These are phyloP conservation scores for Annulohypoxylon nitens DNA, from an alignment of 495 filamentous ascomycete species.

Conservation along the genomic window DNA sequence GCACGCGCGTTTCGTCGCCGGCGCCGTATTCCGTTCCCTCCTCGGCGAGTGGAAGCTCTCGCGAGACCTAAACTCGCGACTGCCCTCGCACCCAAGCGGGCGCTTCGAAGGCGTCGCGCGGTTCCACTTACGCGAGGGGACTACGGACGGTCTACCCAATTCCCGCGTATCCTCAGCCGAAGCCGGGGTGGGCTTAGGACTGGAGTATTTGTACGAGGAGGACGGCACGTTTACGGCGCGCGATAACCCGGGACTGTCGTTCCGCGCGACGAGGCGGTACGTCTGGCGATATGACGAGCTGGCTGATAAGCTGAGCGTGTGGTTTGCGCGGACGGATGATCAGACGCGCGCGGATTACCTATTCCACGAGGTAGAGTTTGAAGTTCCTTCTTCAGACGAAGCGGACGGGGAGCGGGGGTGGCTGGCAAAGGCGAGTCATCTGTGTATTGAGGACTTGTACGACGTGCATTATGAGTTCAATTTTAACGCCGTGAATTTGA, in stretches of 20 bases:
- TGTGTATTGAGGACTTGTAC: constrained; percentile 75
- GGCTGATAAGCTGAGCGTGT: constrained; percentile 70
- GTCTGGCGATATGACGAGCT: constrained; percentile 70
- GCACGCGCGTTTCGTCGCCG: constrained; percentile 62
- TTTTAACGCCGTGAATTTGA: constrained; percentile 67
- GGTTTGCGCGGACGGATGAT: constrained; percentile 74
- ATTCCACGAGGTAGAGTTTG: constrained; percentile 70
- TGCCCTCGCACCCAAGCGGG: constrained; percentile 68
- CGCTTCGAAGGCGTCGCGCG: constrained; percentile 70
- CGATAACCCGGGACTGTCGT: constrained; percentile 56
- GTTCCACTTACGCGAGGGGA: constrained; percentile 71
- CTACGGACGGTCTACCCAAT: constrained; percentile 61
- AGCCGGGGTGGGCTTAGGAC: constrained; percentile 29
- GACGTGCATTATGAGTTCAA: constrained; percentile 71
- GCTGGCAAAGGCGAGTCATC: constrained; percentile 70
- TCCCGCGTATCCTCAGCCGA: constrained; percentile 42
- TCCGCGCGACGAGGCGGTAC: constrained; percentile 65
- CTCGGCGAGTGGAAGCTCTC: constrained; percentile 78
- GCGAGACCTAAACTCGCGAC: constrained; percentile 60
- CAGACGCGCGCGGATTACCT: constrained; percentile 71
- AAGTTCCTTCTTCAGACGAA: constrained; percentile 36
- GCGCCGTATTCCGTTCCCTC: constrained; percentile 78
- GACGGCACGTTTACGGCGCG: constrained; percentile 68
- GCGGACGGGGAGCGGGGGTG: constrained; percentile 50
- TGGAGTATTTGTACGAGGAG: constrained; percentile 77